phyloP scores from a whole-genome alignment of 2,329 filamentous ascomycete genomes.

The Teratosphaeria epicoccoides region DNA sequence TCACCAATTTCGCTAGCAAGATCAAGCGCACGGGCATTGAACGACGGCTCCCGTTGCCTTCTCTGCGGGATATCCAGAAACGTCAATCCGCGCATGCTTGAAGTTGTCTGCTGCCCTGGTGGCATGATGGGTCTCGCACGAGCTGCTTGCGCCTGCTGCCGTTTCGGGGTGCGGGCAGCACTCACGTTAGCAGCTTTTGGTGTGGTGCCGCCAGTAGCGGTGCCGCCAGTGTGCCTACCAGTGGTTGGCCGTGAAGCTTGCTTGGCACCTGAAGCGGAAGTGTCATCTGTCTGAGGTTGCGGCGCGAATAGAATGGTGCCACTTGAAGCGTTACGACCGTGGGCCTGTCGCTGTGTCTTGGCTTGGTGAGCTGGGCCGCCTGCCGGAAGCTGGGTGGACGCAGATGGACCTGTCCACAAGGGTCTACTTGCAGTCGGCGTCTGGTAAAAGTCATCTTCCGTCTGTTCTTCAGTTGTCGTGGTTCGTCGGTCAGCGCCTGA shows the following conservation, averaged over 20 bases:
- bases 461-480: conserved; percentile 12
- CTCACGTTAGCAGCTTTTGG: not conserved
- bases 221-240: conserved; percentile 18
- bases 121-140: conserved; percentile 49
- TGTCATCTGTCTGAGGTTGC: conserved; percentile 19
- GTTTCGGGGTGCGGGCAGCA: not conserved
- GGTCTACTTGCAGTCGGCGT: conserved; percentile 28
- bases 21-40: conserved; percentile 53
- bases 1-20: conserved; percentile 63
- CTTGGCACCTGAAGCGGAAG: conserved; percentile 26
- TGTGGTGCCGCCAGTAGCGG: conserved; percentile 5
- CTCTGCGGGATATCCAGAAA: conserved; percentile 22
- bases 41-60: conserved; percentile 45
- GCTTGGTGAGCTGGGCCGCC: conserved; percentile 21
- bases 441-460: conserved; percentile 33
- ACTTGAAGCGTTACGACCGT: conserved; percentile 65
- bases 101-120: conserved; percentile 27
- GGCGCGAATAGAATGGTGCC: conserved; percentile 81
- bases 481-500: conserved; percentile 22
- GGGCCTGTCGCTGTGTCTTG: conserved; percentile 30
- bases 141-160: conserved; percentile 9
- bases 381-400: conserved; percentile 17
- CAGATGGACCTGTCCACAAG: conserved; percentile 16
- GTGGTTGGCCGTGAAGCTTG: conserved; percentile 12
- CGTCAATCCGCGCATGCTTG: conserved; percentile 11